Conservation (phyloP, 2,329 filamentous ascomycete genomes). For the Penicillium glabrum region DNA sequence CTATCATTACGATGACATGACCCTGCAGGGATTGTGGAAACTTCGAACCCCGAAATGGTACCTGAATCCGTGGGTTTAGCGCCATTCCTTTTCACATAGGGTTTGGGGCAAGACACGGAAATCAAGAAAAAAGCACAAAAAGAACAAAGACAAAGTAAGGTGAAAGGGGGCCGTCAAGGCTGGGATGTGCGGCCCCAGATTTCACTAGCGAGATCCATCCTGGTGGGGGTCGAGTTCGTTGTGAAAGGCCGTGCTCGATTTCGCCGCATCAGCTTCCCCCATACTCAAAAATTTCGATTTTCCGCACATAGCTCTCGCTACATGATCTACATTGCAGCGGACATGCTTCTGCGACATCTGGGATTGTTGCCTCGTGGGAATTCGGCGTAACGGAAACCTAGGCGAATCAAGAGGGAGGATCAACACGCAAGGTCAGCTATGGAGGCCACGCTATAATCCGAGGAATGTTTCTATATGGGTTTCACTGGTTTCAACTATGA, state of each 20-base stretch:
- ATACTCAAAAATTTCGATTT: background rate
- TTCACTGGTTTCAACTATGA: background rate
- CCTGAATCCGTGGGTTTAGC: constrained; percentile 5
- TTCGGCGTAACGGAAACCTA: background rate
- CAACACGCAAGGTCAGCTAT: background rate
- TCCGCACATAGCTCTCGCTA: background rate
- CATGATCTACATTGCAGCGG: constrained; percentile 4
- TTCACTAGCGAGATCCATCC: constrained; percentile 26
- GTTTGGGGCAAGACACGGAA: background rate
- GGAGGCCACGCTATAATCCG: background rate
- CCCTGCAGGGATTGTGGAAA: constrained; percentile 24
- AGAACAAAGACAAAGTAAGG: constrained; percentile 1
- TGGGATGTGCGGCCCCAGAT: constrained; percentile 28
- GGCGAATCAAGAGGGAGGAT: background rate
- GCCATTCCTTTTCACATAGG: constrained; percentile 4
- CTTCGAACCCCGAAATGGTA: constrained; percentile 9
- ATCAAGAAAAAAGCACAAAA: background rate
- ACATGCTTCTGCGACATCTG: constrained; percentile 2
- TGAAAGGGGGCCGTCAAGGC: constrained; percentile 9
- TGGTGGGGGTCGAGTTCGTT: constrained; percentile 23
- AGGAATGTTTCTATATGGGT: background rate
- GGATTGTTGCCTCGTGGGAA: constrained; percentile 4
- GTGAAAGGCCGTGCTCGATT: constrained; percentile 3
- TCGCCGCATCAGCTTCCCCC: background rate
- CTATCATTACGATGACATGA: background rate